Evolutionary conservation across 441 rosid genomes (phyloP), one percentile per base, ranked within the genome.

Genomic region (Gossypium schwendimanii): DNA sequence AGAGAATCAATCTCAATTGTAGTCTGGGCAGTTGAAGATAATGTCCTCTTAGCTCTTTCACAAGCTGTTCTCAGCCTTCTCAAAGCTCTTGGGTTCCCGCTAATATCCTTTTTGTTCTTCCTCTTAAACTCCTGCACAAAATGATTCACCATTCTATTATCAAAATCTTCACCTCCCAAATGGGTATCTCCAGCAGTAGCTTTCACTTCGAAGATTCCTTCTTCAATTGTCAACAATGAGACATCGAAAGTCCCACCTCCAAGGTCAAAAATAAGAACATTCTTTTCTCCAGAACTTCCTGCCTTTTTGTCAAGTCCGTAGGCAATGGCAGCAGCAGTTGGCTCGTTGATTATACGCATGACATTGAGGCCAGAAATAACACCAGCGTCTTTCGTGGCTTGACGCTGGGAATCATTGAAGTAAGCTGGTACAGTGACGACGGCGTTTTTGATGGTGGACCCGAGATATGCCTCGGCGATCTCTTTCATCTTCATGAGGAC

Each of bases 161-260:
- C 91, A 21, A 88, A 87, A 70, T 89, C 92, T 67, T 88, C 95
- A 11, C 91, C 91, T 62, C 95, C 93, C 64, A 88, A 71, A 73
- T 86, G 96, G 11, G 96, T 87, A 59, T 88, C 93, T 49, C 90
- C 93, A 17, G 96, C 96, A 0, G 96, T 88, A 0, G 90, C 80
- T 75, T 88, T 88, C 52, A 90, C 93, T 75, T 87, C 88, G 14
- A 90, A 90, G 61, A 88, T 87, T 68, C 93, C 91, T 77, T 88
- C 93, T 50, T 90, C 93, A 31, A 85, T 90, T 10, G 93, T 88
- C 6, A 90, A 78, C 71, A 90, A 82, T 1, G 96, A 90, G 2
- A 90, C 96, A 88, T 87, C 96, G 41, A 88, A 90, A 5, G 93
- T 87, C 33, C 92, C 96, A 68, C 90, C 96, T 26, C 91, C 86